Evolutionary conservation across 148 eudicot species (phyloP), one percentile per base, ranked within the genome.

Genomic region (Fallopia convolvulus): DNA sequence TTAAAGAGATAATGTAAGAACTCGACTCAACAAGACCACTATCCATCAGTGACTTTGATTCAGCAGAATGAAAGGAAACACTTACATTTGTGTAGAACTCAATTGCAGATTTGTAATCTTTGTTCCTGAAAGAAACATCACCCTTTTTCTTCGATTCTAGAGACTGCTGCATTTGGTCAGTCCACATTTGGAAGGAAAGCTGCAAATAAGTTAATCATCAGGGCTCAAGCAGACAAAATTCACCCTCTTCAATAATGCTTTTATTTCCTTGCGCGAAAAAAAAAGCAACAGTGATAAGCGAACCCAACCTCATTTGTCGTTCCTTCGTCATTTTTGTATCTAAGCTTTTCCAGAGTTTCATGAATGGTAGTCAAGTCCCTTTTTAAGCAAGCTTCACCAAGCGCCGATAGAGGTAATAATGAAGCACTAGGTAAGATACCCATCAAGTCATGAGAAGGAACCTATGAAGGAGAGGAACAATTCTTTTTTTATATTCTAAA

Each of bases 161-260:
- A 6, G 87, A 83, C 75, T 76, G 85, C 78, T 87, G 87, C 90
- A 89, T 87, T 83, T 89, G 88, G 74, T 89, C 90, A 10, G 92
- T 89, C 92, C 92, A 89, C 87, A 89, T 79, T 79, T 89, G 92
- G 77, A 89, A 89, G 55, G 92, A 89, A 18, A 89, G 89, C 92
- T 89, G 89, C 83, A 77, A 47, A 73, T 8, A 53, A 58, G 21
- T 33, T 58, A 23, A 58, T 15, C 12, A 21, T 58, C 65, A 58
- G 65, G 65, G 2, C 48, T 68, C 21, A 23, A 68, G 49, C 36
- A 75, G 14, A 14, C 20, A 39, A 6, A 63, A 7, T 58, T 20
- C 30, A 12, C 5, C 39, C 40, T 26, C 47, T 44, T 44, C 8
- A 44, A 44, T 1, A 44, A 44, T 8, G 10, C 47, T 44, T 6